Evolutionary conservation across 495 filamentous ascomycete genomes (phyloP).

Genomic region (Delitschia confertaspora): DNA sequence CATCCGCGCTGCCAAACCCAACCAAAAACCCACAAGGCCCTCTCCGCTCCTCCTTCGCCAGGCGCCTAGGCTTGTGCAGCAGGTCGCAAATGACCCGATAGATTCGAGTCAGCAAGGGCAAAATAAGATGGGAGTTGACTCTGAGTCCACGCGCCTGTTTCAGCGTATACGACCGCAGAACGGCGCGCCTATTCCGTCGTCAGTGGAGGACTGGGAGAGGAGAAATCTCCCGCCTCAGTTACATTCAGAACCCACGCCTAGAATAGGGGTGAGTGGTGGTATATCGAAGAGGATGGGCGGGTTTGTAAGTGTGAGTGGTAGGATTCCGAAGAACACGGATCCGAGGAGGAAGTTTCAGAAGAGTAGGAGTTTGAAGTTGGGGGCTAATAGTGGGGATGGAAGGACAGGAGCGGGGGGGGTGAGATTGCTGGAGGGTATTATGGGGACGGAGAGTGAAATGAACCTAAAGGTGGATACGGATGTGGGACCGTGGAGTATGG

Average conservation of each 20-base stretch:
- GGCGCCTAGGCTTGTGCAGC: too few relatives aligned
- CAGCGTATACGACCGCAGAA: constrained; percentile 13
- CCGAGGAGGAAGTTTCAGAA: constrained; percentile 15
- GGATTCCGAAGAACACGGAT: constrained; percentile 11
- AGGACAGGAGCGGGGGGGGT: constrained; percentile 2
- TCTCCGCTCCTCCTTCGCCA: too few relatives aligned
- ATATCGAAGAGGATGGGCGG: not conserved
- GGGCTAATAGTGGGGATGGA: not conserved
- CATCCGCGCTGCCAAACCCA: not conserved
- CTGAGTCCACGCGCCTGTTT: not conserved
- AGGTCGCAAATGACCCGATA: constrained; percentile 13
- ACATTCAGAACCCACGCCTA: not conserved
- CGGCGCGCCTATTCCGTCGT: constrained; percentile 17
- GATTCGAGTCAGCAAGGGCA: too few relatives aligned
- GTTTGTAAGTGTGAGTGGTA: too few relatives aligned
- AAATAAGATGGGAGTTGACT: constrained; percentile 4
- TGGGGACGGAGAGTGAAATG: constrained; percentile 1
- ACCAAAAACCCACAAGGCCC: constrained; percentile 1
- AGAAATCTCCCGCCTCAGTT: constrained; percentile 7
- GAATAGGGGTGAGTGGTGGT: not conserved
- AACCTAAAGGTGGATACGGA: constrained; percentile 17
- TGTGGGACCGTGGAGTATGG: constrained; percentile 49
- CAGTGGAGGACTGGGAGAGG: constrained; percentile 10
- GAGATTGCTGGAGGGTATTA: too few relatives aligned
- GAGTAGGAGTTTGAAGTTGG: constrained; percentile 12